Evolutionary conservation across 2,329 filamentous ascomycete species (phyloP), one percentile per base, ranked within the genome.

Genomic region (Grosmannia huntii): DNA sequence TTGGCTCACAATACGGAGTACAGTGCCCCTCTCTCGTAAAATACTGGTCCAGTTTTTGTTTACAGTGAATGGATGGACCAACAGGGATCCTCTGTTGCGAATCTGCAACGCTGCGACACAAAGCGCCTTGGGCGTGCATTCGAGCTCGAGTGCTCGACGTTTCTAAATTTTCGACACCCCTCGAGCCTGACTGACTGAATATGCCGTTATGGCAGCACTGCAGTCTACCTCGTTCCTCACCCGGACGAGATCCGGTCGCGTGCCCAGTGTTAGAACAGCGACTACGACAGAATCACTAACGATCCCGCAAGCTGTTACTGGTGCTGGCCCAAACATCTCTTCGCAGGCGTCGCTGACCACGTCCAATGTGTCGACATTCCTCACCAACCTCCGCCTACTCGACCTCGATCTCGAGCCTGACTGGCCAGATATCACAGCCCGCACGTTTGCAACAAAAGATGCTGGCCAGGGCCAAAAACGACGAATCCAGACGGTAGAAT

Each of bases 361-460:
- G 19, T 78, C 79, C 19, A 76, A 83, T 64, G 67, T 86, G 41
- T 71, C 77, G 19, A 76, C 90, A 12, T 94, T 96, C 68, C 75
- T 96, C 56, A 90, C 86, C 41, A 96, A 95, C 68, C 72, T 96
- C 48, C 86, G 85, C 46, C 80, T 97, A 3, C 78, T 99, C 28
- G 83, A 95, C 65, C 79, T 97, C 33, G 87, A 96, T 66, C 74
- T 79, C 55, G 79, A 79, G 0, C 75, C 82, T 0, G 90, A 95
- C 71, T 96, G 91, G 88, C 92, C 92, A 0, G 78, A 73, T 21
- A 87, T 96, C 59, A 84, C 81, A 1, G 68, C 77, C 0, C 77
- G 85, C 55, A 87, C 86, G 2, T 89, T 97, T 67, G 81, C 82
- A 3, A 75, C 78, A 4, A 84, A 78, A 59, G 81, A 88, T 65